A percentile compares a stretch with the other conserved stretches of the same genome.
Evolutionary conservation across 1,284 basidiomycete genomes (phyloP).

Genomic region (Irpex sp.): DNA sequence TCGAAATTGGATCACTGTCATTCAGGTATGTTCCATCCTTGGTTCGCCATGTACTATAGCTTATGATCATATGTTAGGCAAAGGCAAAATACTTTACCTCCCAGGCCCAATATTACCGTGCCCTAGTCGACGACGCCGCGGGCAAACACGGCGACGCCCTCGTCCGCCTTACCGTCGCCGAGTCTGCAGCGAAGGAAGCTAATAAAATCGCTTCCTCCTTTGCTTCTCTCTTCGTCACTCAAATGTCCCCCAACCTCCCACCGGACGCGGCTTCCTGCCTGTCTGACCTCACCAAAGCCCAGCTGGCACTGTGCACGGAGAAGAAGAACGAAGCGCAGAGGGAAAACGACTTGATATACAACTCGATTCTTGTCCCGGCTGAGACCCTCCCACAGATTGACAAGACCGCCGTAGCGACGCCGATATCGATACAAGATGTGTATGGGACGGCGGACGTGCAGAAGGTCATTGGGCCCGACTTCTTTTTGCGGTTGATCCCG

Average conservation of each 20-base stretch:
- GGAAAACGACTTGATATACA: slow-evolving; percentile 98
- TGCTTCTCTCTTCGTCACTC: slow-evolving; percentile 67
- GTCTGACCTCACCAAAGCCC: slow-evolving; percentile 80
- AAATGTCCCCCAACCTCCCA: slow-evolving; percentile 82
- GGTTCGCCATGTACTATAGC: not conserved
- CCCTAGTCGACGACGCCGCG: slow-evolving; percentile 72
- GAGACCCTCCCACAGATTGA: slow-evolving; percentile 67
- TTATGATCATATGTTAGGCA: slow-evolving; percentile 42
- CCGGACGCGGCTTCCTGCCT: slow-evolving; percentile 81
- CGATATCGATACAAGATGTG: slow-evolving; percentile 70
- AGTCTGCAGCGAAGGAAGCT: slow-evolving; percentile 84
- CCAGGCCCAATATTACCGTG: slow-evolving; percentile 85
- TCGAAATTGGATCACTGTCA: slow-evolving; percentile 86
- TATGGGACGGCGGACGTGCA: slow-evolving; percentile 91
- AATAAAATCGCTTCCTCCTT: slow-evolving; percentile 69
- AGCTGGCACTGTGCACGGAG: slow-evolving; percentile 76
- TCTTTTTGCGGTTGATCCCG: slow-evolving; percentile 88
- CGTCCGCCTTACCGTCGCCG: slow-evolving; percentile 78
- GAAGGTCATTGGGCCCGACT: slow-evolving; percentile 90
- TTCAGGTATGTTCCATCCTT: slow-evolving; percentile 55
- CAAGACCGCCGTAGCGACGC: slow-evolving; percentile 27
- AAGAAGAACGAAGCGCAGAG: slow-evolving; percentile 74
- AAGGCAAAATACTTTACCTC: slow-evolving; percentile 91
- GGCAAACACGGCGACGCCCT: slow-evolving; percentile 87
- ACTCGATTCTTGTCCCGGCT: slow-evolving; percentile 84